Percentiles rank a stretch among this genome's conserved stretches.
Evolutionary conservation across 345 rosid species (phyloP).

Genomic region (Eucalyptus microcorys): DNA sequence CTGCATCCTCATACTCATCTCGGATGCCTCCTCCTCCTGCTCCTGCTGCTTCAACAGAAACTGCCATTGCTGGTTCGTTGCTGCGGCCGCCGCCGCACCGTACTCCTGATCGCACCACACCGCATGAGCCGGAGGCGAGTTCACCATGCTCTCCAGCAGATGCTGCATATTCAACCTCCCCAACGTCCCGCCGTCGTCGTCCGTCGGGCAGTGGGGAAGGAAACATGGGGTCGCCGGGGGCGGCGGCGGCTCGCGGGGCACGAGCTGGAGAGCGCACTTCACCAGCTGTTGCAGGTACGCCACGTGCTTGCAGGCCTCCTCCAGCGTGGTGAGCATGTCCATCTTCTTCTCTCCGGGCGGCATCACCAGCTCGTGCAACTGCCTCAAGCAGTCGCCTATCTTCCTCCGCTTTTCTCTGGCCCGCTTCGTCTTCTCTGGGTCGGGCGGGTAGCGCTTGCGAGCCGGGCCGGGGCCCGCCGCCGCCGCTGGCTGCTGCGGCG

Average conservation of each 20-base stretch:
- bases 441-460: background rate
- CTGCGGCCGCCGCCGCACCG: constrained; percentile 12
- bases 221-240: background rate
- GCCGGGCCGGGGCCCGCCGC: background rate
- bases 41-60: background rate
- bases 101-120: constrained; percentile 22
- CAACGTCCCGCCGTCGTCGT: background rate
- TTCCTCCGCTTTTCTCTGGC: constrained; percentile 1
- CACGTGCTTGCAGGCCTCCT: constrained; percentile 52
- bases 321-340: constrained; percentile 34
- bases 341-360: constrained; percentile 22
- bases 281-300: constrained; percentile 49
- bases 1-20: background rate
- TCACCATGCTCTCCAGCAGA: constrained; percentile 25
- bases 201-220: background rate
- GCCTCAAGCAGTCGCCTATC: constrained; percentile 31
- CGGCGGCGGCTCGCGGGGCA: background rate
- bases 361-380: constrained; percentile 52
- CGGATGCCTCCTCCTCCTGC: background rate
- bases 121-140: constrained; percentile 33
- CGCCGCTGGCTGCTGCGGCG: background rate
- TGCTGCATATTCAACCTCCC: constrained; percentile 28
- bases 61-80: background rate
- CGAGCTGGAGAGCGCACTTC: constrained; percentile 14
- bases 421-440: background rate